Conservation (phyloP, 176 grass and related monocot species). For the Avena sativa region DNA sequence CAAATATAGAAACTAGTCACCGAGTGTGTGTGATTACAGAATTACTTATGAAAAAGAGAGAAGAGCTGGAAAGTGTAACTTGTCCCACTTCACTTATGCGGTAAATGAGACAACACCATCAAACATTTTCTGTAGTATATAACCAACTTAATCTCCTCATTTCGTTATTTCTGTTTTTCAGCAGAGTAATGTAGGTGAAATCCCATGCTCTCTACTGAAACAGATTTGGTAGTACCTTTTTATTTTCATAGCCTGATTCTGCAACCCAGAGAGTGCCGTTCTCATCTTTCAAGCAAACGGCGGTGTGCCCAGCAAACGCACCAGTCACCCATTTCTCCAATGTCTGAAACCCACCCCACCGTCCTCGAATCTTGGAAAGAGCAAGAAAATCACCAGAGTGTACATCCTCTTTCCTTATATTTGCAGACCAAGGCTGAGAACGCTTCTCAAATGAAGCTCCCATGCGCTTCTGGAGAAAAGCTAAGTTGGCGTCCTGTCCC, state of each 20-base stretch:
- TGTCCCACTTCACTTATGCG: neutral
- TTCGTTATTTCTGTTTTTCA: neutral
- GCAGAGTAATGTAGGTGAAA: neutral
- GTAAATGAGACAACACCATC: neutral
- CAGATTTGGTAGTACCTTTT: conserved; percentile 57
- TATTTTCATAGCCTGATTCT: conserved; percentile 94
- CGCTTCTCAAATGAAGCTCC: conserved; percentile 76
- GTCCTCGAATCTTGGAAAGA: conserved; percentile 88
- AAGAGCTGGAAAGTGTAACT: neutral
- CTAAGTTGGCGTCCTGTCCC: conserved; percentile 92
- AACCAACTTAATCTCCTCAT: neutral
- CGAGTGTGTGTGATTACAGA: neutral
- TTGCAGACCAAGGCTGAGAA: conserved; percentile 61
- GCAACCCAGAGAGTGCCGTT: conserved; percentile 87
- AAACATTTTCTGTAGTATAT: neutral
- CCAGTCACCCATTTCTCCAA: conserved; percentile 98
- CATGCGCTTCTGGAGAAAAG: conserved; percentile 89
- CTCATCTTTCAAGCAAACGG: conserved; percentile 90
- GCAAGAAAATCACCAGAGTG: conserved; percentile 93
- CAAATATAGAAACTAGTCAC: neutral
- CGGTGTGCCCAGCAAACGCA: conserved; percentile 94
- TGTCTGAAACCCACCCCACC: conserved; percentile 97
- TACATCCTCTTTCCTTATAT: conserved; percentile 72
- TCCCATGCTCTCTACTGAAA: neutral
- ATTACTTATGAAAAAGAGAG: neutral